A percentile compares a stretch with the other conserved stretches of the same genome.
Evolutionary conservation across 352 stramenopile genomes (phyloP).

Genomic region (Phytophthora ohioensis): DNA sequence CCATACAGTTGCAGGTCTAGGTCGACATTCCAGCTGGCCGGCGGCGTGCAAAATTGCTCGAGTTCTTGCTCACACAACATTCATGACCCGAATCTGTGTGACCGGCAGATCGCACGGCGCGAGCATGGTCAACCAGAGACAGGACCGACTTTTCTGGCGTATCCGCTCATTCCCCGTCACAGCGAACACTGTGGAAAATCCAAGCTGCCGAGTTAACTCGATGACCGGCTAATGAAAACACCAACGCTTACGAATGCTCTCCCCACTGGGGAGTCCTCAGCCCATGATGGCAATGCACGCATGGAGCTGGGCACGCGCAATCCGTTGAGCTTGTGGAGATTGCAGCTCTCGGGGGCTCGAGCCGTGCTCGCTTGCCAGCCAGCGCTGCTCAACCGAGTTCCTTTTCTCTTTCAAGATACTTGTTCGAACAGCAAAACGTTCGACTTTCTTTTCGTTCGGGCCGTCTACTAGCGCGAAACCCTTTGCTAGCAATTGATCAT

Average conservation of each 20-base stretch:
- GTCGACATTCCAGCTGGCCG: conserved; percentile 27
- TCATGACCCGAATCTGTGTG: conserved; percentile 19
- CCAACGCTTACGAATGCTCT: conserved; percentile 17
- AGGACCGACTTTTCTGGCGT: conserved; percentile 9
- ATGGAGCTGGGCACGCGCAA: no score
- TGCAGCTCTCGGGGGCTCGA: neutral
- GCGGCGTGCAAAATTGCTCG: conserved; percentile 10
- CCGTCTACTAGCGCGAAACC: neutral
- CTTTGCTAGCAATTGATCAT: neutral
- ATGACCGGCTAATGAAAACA: conserved; percentile 28
- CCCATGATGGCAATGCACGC: conserved; percentile 9
- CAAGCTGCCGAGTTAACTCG: conserved; percentile 23
- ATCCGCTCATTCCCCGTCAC: conserved; percentile 20
- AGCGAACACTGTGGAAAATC: conserved; percentile 29
- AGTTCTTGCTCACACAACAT: conserved; percentile 31
- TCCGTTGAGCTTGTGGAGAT: conserved; percentile 9
- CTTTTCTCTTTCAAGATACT: conserved; percentile 16
- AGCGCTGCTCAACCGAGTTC: neutral
- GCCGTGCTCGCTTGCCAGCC: neutral
- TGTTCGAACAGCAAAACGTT: conserved; percentile 39
- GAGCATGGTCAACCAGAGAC: conserved; percentile 15
- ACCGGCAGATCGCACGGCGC: conserved; percentile 20
- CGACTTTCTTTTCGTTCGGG: conserved; percentile 9
- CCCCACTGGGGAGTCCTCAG: neutral
- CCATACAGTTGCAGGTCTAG: conserved; percentile 11